Evolutionary conservation across 1,284 basidiomycete species (phyloP).

Genomic region (Cryptococcus deneoformans): DNA sequence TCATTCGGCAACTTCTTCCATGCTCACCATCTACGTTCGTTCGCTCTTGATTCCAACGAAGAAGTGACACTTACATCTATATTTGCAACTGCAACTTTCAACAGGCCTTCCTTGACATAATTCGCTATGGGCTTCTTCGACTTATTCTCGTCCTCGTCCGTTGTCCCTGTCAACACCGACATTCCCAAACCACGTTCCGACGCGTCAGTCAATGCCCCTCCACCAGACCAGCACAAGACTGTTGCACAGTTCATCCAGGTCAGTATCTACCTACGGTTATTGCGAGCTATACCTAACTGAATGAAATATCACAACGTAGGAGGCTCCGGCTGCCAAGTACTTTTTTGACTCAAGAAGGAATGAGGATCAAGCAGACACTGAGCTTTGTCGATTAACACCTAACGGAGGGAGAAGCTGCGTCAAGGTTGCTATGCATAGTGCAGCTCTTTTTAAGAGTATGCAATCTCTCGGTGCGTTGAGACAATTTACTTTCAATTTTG

Average conservation of each 20-base stretch:
- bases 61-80: no score
- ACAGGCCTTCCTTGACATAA: no score
- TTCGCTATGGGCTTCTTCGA: slow-evolving; percentile 4
- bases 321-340: slow-evolving; percentile 32
- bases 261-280: slow-evolving; percentile 9
- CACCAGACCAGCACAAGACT: slow-evolving; percentile 31
- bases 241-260: slow-evolving; percentile 42
- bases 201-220: slow-evolving; percentile 32
- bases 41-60: no score
- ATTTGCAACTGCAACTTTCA: no score
- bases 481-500: no score
- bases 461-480: slow-evolving; percentile 48
- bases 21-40: no score
- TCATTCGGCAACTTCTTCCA: no score
- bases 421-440: slow-evolving; percentile 64
- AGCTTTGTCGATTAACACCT: slow-evolving; percentile 59
- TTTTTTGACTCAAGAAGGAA: slow-evolving; percentile 39
- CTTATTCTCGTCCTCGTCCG: background rate
- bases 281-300: background rate
- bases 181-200: slow-evolving; percentile 39
- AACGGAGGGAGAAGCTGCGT: slow-evolving; percentile 60
- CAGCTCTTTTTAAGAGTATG: slow-evolving; percentile 66
- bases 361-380: slow-evolving; percentile 58
- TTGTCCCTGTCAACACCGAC: slow-evolving; percentile 19
- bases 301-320: background rate